Percentiles rank a stretch among this genome's conserved stretches.
Evolutionary conservation across 108 stramenopile species (phyloP).

Genomic region (Cyclotella cryptica): DNA sequence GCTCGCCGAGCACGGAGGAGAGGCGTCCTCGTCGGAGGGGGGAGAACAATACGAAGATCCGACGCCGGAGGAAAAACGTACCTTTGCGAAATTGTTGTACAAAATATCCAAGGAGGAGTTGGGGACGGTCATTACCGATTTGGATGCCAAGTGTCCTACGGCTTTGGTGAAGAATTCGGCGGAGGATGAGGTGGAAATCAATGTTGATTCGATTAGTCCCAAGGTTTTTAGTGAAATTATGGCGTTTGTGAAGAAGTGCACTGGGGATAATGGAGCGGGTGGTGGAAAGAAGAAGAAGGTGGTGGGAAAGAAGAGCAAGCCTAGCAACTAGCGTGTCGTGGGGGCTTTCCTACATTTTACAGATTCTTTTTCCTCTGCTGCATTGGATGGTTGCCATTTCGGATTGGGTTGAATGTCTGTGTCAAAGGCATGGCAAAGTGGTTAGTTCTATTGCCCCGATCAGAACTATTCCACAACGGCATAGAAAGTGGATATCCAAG

Average conservation of each 20-base stretch:
- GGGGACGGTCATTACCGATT: constrained; percentile 85
- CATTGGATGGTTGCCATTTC: not conserved
- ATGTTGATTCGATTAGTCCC: constrained; percentile 90
- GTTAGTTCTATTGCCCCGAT: too few relatives aligned
- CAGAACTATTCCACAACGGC: too few relatives aligned
- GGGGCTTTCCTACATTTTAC: not conserved
- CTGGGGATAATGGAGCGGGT: constrained; percentile 32
- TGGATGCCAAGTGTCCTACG: constrained; percentile 90
- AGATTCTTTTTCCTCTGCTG: too few relatives aligned
- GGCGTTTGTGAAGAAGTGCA: constrained; percentile 52
- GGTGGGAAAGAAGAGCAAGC: constrained; percentile 24
- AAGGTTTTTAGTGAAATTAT: constrained; percentile 82
- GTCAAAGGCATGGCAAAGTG: too few relatives aligned
- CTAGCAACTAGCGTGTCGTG: not conserved
- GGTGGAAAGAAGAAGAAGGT: constrained; percentile 62
- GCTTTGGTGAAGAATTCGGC: constrained; percentile 84
- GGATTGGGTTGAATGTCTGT: too few relatives aligned
- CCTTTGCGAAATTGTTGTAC: constrained; percentile 87
- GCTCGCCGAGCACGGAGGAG: constrained; percentile 37
- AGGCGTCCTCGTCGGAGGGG: constrained; percentile 3
- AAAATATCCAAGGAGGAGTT: constrained; percentile 91
- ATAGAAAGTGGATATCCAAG: too few relatives aligned
- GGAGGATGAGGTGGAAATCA: constrained; percentile 94
- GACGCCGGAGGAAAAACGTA: constrained; percentile 83
- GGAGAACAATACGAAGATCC: constrained; percentile 42